phyloP scores from a whole-genome alignment of 208 protist species.

The Tritrichomonas foetus region DNA sequence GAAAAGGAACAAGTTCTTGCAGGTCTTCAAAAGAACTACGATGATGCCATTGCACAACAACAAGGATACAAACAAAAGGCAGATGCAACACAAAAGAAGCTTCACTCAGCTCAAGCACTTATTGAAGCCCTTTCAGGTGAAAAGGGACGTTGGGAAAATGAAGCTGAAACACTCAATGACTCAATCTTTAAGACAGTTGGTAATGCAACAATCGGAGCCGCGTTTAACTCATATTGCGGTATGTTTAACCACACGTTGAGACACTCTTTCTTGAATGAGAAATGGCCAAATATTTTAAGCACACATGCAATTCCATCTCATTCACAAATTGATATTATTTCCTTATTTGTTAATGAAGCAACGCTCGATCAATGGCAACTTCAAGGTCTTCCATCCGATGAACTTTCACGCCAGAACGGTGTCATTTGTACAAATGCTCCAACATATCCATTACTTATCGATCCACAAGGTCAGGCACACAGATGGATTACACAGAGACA shows the following conservation, averaged over 20 bases:
- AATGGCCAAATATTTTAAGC: slow-evolving; percentile 58
- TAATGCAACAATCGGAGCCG: slow-evolving; percentile 86
- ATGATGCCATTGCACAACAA: slow-evolving; percentile 84
- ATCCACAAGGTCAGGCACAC: slow-evolving; percentile 92
- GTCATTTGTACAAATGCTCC: slow-evolving; percentile 88
- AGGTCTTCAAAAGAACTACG: slow-evolving; percentile 76
- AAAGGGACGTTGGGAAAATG: slow-evolving; percentile 84
- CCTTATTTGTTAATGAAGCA: slow-evolving; percentile 87
- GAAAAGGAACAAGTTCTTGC: not conserved
- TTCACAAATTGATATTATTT: slow-evolving; percentile 77
- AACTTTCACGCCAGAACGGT: slow-evolving; percentile 95
- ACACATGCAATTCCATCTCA: slow-evolving; percentile 60
- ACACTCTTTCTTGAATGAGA: slow-evolving; percentile 67
- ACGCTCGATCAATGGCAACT: slow-evolving; percentile 91
- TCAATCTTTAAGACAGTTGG: slow-evolving; percentile 83
- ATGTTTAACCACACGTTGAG: slow-evolving; percentile 95
- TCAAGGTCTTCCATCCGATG: slow-evolving; percentile 93
- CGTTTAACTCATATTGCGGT: slow-evolving; percentile 94
- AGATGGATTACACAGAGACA: slow-evolving; percentile 78
- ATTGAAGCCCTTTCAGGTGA: slow-evolving; percentile 91
- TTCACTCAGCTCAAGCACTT: slow-evolving; percentile 88
- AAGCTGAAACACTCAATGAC: slow-evolving; percentile 89
- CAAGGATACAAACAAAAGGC: slow-evolving; percentile 87
- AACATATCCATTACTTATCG: slow-evolving; percentile 91
- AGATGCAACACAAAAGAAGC: slow-evolving; percentile 80